Evolutionary conservation across 192 early-diverging fungal species (phyloP), one percentile per base, ranked within the genome.

Genomic region (Entomortierella chlamydospora): DNA sequence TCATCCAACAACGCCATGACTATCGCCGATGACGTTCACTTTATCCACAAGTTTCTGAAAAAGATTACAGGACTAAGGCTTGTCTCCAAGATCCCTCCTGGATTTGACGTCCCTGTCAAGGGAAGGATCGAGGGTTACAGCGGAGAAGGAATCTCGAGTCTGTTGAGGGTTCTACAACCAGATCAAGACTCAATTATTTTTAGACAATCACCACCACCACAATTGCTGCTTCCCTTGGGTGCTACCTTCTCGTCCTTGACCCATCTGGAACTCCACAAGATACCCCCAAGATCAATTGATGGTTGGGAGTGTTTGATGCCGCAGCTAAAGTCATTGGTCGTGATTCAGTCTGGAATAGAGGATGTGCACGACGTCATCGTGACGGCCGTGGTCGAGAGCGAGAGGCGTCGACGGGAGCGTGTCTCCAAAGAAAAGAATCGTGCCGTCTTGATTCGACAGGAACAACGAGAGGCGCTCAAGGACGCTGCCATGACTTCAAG

Each of bases 241-340:
- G 47, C 64, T 0, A 65, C 81, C 0, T 87, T 89, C 60, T 79
- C 82, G 47, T 57, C 67, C 34, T 55, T 89, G 34, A 69, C 81
- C 9, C 83, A 83, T 76, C 42, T 89, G 18, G 88, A 89, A 51
- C 65, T 89, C 11, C 65, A 81, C 62, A 77, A 85, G 53, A 64
- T 89, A 29, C 83, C 84, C 15, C 83, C 85, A 4, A 61, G 70
- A 13, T 65, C 77, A 20, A 63, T 86, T 28, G 80, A 82, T 28
- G 83, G 82, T 2, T 89, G 88, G 88, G 73, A 83, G 26, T 30
- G 49, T n/a, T 42, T 89, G n/a, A 74, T 81, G 72, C 49, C 55
- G 8, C 68, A 70, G 20, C 55, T 89, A 15, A 78, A 82, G 33
- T 84, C 72, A 6, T 56, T 87, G 45, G 81, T 86, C 26, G 54